Base-by-base conservation (phyloP, 805 yeast genomes). In the Yamadazyma nakazawae region DNA sequence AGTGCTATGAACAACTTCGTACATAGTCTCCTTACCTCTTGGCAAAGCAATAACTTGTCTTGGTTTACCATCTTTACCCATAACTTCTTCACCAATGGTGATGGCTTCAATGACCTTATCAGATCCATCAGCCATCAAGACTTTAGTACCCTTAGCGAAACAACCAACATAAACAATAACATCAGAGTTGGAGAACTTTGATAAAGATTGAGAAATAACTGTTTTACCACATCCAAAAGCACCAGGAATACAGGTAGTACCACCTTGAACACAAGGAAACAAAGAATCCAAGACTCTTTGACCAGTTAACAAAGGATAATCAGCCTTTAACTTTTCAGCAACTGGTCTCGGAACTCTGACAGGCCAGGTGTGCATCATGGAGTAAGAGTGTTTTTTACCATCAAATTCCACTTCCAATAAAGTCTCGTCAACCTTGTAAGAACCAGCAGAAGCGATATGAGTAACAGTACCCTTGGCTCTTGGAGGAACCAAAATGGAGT, bases 211-310 rank as follows among this genome's bases (percentile, higher is more conserved):
- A 25, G 99, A 92, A 66, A 92, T 92, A 61, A 92, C 99, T 11
- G 99, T 92, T 68, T 91, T 94, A 71, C 99, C 99, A 74, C 98
- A 94, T 54, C 99, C 99, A 61, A 94, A 94, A 54, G 99, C 99
- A 74, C 99, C 99, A 40, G 99, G 99, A 68, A 94, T 94, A 85
- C 99, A 95, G 31, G 99, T 94, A 34, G 99, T 94, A 77, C 99
- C 99, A 75, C 99, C 99, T 78, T 94, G 99, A 59, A 94, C 99
- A 82, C 96, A 87, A 40, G 99, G 99, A 80, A 94, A 94, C 55
- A 94, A 80, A 26, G 99, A 85, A 72, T 94, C 99, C 68, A 94
- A 78, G 43, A 94, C 99, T 80, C 99, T 88, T 78, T 94, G 99
- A 62, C 99, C 99, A 16, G 99, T 94, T 61, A 94, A 80, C 59